phyloP scores from a whole-genome alignment of 2,329 filamentous ascomycete species.

The Sporothrix inflata region DNA sequence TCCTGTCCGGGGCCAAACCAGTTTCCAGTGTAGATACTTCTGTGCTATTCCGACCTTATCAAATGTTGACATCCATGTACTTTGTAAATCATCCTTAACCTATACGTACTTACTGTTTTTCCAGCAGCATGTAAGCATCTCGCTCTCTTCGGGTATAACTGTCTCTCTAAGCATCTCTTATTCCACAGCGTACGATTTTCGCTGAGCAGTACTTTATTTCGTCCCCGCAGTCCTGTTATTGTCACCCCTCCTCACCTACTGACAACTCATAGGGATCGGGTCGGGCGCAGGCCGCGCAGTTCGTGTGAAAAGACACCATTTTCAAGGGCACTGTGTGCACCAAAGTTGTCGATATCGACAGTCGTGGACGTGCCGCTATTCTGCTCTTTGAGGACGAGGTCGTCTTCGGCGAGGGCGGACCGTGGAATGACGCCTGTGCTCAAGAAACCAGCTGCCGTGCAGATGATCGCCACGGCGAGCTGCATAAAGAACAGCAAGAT shows the following conservation, averaged over 20 bases:
- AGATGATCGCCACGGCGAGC: constrained; percentile 28
- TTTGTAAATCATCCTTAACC: no score
- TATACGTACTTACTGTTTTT: no score
- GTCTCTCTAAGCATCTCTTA: no score
- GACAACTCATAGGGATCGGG: background rate
- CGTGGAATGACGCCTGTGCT: constrained; percentile 9
- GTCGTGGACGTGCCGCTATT: background rate
- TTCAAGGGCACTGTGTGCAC: background rate
- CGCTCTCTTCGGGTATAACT: no score
- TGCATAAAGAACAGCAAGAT: constrained; percentile 35
- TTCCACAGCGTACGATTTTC: no score
- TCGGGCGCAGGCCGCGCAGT: background rate
- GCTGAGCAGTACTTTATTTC: no score
- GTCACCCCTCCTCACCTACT: background rate
- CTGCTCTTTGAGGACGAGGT: constrained; percentile 11
- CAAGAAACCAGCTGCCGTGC: constrained; percentile 32
- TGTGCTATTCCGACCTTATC: no score
- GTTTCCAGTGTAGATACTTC: no score
- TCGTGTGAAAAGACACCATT: background rate
- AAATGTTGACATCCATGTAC: no score
- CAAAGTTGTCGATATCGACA: background rate
- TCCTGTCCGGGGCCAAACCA: no score
- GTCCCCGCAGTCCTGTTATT: background rate
- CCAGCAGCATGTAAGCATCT: no score
- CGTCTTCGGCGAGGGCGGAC: background rate